Evolutionary conservation across 805 yeast species (phyloP).

Genomic region (Grigorovia jiainica): DNA sequence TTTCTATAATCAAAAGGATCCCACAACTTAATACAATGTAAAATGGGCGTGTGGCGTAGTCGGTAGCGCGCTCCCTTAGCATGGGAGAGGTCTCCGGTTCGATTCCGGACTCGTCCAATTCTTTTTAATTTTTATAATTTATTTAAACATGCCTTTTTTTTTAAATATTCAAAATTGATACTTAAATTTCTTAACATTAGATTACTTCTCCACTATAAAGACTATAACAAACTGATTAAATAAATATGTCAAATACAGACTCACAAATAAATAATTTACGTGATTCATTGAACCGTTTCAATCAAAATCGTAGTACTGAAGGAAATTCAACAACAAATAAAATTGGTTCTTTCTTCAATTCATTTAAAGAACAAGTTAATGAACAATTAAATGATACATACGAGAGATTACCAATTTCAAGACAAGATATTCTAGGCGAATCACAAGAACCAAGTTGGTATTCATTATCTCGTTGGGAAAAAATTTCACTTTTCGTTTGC

Average conservation of each 20-base stretch:
- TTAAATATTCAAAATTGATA: too few relatives aligned
- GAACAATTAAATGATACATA: slow-evolving; percentile 47
- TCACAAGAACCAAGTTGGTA: slow-evolving; percentile 66
- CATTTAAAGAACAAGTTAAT: slow-evolving; percentile 32
- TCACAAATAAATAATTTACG: slow-evolving; percentile 18
- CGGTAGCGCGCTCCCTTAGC: too few relatives aligned
- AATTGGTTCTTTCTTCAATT: slow-evolving; percentile 28
- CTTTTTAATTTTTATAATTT: too few relatives aligned
- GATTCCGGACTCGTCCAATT: too few relatives aligned
- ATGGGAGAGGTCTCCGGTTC: too few relatives aligned
- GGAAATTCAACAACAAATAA: slow-evolving; percentile 12
- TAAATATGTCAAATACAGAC: slow-evolving; percentile 5
- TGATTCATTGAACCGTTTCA: slow-evolving; percentile 35
- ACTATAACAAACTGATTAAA: too few relatives aligned
- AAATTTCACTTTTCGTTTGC: slow-evolving; percentile 65
- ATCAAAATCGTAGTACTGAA: slow-evolving; percentile 12
- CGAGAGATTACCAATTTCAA: slow-evolving; percentile 54
- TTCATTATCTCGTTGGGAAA: slow-evolving; percentile 62
- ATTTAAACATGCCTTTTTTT: too few relatives aligned
- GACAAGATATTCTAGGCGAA: slow-evolving; percentile 36
- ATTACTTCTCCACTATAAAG: too few relatives aligned
- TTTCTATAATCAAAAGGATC: too few relatives aligned
- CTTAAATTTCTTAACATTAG: too few relatives aligned
- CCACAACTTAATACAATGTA: too few relatives aligned
- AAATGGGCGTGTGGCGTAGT: too few relatives aligned